Conservation (phyloP, 805 yeast species). For the Nakazawaea pomicola region DNA sequence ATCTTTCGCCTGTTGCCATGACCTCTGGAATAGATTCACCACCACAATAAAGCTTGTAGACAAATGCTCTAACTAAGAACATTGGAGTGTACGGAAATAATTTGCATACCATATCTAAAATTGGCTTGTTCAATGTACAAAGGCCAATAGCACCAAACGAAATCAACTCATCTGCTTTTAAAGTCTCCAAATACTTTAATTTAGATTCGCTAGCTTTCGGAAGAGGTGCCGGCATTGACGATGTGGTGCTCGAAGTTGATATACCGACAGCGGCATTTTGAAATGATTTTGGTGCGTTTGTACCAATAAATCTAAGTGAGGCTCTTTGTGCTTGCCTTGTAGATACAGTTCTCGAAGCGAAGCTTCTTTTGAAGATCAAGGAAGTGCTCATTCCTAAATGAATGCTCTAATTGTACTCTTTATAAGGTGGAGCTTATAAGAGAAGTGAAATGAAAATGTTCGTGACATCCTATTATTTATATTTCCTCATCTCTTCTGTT, state of each 20-base stretch:
- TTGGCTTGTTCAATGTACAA: constrained; percentile 60
- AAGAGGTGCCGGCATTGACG: no score
- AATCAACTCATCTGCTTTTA: constrained; percentile 50
- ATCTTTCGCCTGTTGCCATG: constrained; percentile 58
- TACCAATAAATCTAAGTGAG: background rate
- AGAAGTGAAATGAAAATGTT: background rate
- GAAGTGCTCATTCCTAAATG: no score
- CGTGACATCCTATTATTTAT: background rate
- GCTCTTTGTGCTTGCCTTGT: no score
- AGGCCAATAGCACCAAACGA: constrained; percentile 66
- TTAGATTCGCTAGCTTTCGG: background rate
- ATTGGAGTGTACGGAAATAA: constrained; percentile 74
- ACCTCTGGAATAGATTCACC: constrained; percentile 78
- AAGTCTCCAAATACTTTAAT: constrained; percentile 41
- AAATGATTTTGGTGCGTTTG: constrained; percentile 2
- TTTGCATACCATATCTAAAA: constrained; percentile 56
- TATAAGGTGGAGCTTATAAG: no score
- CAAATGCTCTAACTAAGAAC: constrained; percentile 60
- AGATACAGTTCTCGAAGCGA: no score
- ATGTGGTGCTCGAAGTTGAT: no score
- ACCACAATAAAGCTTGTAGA: constrained; percentile 85
- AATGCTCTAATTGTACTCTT: no score
- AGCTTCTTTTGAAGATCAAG: no score
- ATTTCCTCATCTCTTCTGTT: background rate
- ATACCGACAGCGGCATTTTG: constrained; percentile 8